Evolutionary conservation across 768 basidiomycete genomes (phyloP), one percentile per base, ranked within the genome.

Genomic region (Macrocybe gigantea): DNA sequence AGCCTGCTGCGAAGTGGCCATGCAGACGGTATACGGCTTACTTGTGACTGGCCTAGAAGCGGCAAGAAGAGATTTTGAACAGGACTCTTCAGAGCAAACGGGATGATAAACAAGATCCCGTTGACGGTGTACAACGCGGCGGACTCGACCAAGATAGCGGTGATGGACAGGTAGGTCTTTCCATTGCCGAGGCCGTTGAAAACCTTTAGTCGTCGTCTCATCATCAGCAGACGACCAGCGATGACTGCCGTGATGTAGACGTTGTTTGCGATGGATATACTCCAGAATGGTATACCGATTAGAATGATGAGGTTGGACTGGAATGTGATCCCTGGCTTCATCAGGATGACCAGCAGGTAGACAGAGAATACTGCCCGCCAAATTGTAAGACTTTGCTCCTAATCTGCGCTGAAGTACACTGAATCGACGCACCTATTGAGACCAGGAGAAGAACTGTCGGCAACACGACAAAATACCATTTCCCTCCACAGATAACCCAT

Each of bases 31-130:
- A 22, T 22, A 22, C 4, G 22, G 15, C 6, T 32, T 13, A 60
- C 60, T 51, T 60, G 59, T 9, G 54, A 49, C 29, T 49, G 56
- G 0, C 53, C 55, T 14, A 61, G 47, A 5, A 49, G 31, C 22
- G 60, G 65, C 7, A 63, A 51, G 38, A 70, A 59, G 29, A 62
- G 49, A 32, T 63, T 57, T 22, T 58, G 58, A 38, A 41, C 41
- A 12, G 41, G 41, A 29, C 32, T 41, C 12, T 41, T 41, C 12
- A 29, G 9, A 29, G 41, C 41, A 15, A 29, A 41, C 5, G 15
- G 12, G 11, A 41, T 32, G 41, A 41, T 15, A 9, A 15, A 41
- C 22, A 41, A 29, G 41, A 41, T 12, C 12, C 22, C 41, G 32
- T 29, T 29, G 12, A 41, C 22, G 10, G 41, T 29, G 41, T 41